phyloP scores from a whole-genome alignment of 2,329 filamentous ascomycete species.

The Curvularia lunata region DNA sequence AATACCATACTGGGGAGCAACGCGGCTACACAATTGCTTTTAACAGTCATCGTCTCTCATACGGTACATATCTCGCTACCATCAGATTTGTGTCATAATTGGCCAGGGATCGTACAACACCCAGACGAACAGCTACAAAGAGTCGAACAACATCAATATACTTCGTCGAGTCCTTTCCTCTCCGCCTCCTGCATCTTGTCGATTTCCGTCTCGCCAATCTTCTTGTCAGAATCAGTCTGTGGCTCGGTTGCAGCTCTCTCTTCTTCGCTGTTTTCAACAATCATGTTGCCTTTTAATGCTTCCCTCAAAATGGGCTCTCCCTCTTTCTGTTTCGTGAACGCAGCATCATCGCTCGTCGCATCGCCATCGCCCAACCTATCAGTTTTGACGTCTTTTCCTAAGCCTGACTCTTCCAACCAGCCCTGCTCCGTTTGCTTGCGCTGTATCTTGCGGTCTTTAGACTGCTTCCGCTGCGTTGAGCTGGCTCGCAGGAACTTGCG shows the following conservation, averaged over 20 bases:
- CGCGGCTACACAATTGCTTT: neutral
- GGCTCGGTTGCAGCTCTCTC: constrained; percentile 28
- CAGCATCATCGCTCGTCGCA: constrained; percentile 31
- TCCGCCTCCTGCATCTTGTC: constrained; percentile 41
- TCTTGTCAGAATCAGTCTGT: constrained; percentile 21
- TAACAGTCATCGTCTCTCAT: neutral
- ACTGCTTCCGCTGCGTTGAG: constrained; percentile 41
- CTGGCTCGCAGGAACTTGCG: constrained; percentile 34
- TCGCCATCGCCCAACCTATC: constrained; percentile 55
- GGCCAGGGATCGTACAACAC: neutral
- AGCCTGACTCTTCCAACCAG: constrained; percentile 57
- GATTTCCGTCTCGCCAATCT: constrained; percentile 33
- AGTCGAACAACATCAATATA: constrained; percentile 33
- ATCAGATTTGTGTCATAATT: neutral
- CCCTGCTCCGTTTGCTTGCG: constrained; percentile 44
- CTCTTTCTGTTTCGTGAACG: constrained; percentile 7
- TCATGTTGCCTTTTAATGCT: constrained; percentile 45
- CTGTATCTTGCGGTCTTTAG: constrained; percentile 45
- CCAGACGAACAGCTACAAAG: neutral
- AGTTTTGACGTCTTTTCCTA: constrained; percentile 53
- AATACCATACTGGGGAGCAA: neutral
- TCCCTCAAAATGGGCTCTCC: constrained; percentile 39
- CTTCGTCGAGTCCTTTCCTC: constrained; percentile 39
- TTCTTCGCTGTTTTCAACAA: constrained; percentile 38
- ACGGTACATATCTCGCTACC: neutral